A percentile compares a stretch with the other conserved stretches of the same genome.
Evolutionary conservation across 192 early-diverging fungal genomes (phyloP).

Genomic region (Pilobolus umbonatus): DNA sequence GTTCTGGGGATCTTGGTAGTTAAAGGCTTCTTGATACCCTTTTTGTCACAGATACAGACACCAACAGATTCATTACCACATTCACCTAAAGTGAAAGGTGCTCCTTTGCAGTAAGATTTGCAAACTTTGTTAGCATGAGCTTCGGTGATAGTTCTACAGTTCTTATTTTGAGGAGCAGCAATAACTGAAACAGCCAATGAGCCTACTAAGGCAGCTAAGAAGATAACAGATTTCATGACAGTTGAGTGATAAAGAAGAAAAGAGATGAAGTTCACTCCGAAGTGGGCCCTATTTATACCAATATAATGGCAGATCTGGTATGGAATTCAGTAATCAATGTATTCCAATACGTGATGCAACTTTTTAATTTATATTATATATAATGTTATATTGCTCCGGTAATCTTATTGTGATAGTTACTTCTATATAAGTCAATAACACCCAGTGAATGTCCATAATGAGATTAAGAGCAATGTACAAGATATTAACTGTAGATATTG

Average conservation of each 20-base stretch:
- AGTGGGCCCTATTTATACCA: background rate
- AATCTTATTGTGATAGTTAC: no score
- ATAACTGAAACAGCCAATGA: background rate
- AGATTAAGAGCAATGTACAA: no score
- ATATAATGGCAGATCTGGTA: background rate
- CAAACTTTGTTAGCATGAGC: constrained; percentile 8
- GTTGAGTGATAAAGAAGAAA: no score
- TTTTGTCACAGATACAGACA: constrained; percentile 8
- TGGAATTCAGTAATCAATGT: background rate
- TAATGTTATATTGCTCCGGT: background rate
- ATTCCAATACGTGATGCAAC: background rate
- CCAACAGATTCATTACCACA: constrained; percentile 2
- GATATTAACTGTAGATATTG: no score
- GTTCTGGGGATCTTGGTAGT: background rate
- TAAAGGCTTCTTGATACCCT: background rate
- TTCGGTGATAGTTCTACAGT: constrained; percentile 6
- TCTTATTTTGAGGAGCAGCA: constrained; percentile 8
- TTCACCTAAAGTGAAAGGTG: constrained; percentile 9
- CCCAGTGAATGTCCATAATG: no score
- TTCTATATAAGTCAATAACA: no score
- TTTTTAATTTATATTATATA: background rate
- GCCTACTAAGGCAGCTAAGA: background rate
- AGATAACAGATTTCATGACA: constrained; percentile 6
- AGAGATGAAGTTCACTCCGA: no score
- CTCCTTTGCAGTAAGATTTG: constrained; percentile 10